phyloP scores from a whole-genome alignment of 2,329 filamentous ascomycete species.

The Teratosphaeria viscida region DNA sequence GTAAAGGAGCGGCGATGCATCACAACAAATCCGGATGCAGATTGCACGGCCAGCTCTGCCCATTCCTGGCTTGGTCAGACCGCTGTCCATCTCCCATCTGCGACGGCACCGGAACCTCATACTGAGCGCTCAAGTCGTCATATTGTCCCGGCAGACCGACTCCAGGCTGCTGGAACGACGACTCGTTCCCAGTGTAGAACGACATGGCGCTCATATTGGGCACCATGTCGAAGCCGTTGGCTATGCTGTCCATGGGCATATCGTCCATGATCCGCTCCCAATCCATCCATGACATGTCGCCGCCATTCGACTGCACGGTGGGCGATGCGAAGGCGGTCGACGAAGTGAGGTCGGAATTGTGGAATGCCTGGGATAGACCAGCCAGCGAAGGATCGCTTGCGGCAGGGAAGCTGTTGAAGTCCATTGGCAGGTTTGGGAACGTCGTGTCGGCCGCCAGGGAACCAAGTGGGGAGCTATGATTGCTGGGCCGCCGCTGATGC shows the following conservation, averaged over 20 bases:
- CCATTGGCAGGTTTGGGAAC: neutral
- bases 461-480: neutral
- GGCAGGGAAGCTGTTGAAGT: neutral
- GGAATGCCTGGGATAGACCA: neutral
- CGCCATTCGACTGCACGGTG: neutral
- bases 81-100: neutral
- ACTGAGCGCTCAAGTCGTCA: neutral
- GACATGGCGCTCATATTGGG: neutral
- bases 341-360: neutral
- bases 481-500: neutral
- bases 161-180: neutral
- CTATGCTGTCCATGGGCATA: neutral
- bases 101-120: neutral
- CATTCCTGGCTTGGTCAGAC: neutral
- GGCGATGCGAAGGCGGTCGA: neutral
- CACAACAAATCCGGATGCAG: neutral
- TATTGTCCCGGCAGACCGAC: neutral
- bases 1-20: neutral
- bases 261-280: constrained; percentile 5
- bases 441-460: constrained; percentile 2
- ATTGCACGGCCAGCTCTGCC: neutral
- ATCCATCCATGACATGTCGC: constrained; percentile 2
- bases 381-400: neutral
- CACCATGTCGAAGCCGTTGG: neutral
- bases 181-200: neutral